phyloP scores from a whole-genome alignment of 2,329 filamentous ascomycete species.

The Aspergillus aculeatinus region DNA sequence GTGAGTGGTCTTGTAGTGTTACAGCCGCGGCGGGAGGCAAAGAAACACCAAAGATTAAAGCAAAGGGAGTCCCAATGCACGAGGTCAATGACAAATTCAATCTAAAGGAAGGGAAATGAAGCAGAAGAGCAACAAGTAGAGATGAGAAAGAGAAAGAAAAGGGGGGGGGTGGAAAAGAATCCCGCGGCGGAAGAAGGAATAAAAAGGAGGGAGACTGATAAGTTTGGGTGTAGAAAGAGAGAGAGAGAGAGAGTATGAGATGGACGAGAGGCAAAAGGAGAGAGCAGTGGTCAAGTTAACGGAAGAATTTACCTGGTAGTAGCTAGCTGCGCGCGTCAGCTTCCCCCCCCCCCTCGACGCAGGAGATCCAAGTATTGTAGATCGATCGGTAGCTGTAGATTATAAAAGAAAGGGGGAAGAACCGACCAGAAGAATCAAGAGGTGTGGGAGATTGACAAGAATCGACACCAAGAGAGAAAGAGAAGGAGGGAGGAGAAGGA shows the following conservation, averaged over 20 bases:
- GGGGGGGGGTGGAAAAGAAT: neutral
- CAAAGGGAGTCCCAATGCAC: neutral
- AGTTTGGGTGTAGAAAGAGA: neutral
- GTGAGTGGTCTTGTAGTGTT: neutral
- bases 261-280: neutral
- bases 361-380: neutral
- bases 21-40: neutral
- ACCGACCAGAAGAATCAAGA: neutral
- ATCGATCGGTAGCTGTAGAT: neutral
- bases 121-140: neutral
- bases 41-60: neutral
- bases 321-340: conserved; percentile 10
- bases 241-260: no score
- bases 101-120: neutral
- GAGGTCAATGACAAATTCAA: neutral
- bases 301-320: neutral
- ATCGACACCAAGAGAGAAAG: neutral
- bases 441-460: neutral
- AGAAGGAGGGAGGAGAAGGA: neutral
- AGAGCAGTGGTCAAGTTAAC: neutral
- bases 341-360: neutral
- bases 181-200: neutral
- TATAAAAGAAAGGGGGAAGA: neutral
- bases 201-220: neutral
- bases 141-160: neutral